Conservation (phyloP, 345 rosid genomes). For the Salix udensis region DNA sequence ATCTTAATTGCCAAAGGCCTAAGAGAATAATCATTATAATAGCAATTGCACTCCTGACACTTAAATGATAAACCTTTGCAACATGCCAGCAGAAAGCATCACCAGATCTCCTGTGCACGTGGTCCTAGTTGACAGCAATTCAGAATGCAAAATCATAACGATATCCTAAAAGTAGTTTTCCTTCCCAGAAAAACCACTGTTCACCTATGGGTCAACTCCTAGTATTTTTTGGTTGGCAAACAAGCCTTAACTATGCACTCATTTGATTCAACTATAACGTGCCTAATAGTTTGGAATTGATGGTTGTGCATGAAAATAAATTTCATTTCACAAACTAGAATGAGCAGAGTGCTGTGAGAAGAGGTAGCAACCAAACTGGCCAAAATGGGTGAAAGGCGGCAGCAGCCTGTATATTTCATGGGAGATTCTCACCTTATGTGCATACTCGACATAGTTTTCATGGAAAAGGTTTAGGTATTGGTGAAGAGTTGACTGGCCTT, state of each 20-base stretch:
- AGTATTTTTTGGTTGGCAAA: not conserved
- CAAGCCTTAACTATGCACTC: not conserved
- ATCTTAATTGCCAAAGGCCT: not conserved
- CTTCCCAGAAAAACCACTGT: not conserved
- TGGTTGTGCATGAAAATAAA: not conserved
- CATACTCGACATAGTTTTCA: conserved; percentile 90
- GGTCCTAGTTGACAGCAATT: not conserved
- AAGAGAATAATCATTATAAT: not conserved
- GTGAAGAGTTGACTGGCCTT: conserved; percentile 80
- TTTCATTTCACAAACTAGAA: not conserved
- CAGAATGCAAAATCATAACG: not conserved
- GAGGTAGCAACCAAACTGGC: not conserved
- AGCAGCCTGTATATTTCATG: not conserved
- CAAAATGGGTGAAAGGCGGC: not conserved
- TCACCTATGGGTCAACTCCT: not conserved
- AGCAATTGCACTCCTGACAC: not conserved
- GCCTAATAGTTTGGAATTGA: not conserved
- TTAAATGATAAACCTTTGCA: not conserved
- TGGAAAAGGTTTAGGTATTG: conserved; percentile 89
- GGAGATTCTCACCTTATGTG: conserved; percentile 74
- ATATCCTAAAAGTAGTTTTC: not conserved
- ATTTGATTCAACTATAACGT: not conserved
- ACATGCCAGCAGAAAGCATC: not conserved
- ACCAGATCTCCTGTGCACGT: not conserved
- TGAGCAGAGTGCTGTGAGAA: not conserved